phyloP scores from a whole-genome alignment of 495 filamentous ascomycete genomes.

The Astrocystis sublimbata region DNA sequence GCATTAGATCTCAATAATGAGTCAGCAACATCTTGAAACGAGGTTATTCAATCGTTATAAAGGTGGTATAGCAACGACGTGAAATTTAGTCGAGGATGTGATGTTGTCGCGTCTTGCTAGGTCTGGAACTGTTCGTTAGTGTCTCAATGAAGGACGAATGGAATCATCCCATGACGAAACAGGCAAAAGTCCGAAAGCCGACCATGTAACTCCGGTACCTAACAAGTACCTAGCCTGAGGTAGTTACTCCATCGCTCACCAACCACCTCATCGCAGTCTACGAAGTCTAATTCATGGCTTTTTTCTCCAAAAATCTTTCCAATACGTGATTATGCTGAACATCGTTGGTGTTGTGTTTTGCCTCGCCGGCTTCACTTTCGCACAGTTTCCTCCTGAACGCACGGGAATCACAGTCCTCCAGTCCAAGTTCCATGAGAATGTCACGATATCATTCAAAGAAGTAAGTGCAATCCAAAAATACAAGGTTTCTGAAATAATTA shows the following conservation, averaged over 20 bases:
- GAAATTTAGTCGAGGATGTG: too few species aligned
- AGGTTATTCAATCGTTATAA: too few species aligned
- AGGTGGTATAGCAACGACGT: too few species aligned
- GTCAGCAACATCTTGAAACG: too few species aligned
- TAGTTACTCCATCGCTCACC: background rate
- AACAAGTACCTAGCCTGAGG: too few species aligned
- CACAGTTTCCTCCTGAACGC: conserved; percentile 28
- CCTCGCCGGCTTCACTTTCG: conserved; percentile 50
- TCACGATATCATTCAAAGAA: conserved; percentile 64
- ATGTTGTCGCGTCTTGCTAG: too few species aligned
- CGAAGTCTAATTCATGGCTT: background rate
- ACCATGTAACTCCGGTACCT: background rate
- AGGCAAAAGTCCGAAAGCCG: conserved; percentile 5
- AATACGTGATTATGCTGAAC: background rate
- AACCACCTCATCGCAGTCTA: background rate
- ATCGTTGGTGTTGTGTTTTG: background rate
- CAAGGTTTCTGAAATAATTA: background rate
- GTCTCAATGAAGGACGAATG: too few species aligned
- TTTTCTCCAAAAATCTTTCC: background rate
- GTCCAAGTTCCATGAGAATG: conserved; percentile 57
- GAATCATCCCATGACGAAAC: too few species aligned
- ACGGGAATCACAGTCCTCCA: conserved; percentile 54
- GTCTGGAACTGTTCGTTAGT: too few species aligned
- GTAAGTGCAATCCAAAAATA: conserved; percentile 31
- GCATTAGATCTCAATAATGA: too few species aligned